Evolutionary conservation across 2,329 filamentous ascomycete species (phyloP).

Genomic region (Achaetomium macrosporum): DNA sequence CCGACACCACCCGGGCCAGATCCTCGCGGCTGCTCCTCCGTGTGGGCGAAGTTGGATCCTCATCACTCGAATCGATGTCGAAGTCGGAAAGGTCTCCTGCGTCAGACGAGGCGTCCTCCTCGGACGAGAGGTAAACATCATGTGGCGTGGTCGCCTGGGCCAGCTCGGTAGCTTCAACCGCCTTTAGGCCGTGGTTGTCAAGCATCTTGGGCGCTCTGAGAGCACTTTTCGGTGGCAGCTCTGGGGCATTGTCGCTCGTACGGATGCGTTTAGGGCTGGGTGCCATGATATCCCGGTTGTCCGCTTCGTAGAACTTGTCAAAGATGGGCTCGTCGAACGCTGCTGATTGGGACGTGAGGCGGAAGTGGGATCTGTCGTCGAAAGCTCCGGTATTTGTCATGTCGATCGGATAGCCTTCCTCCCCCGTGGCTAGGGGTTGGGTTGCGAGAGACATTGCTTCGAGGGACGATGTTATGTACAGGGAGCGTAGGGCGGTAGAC

Average conservation of each 20-base stretch:
- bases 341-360: conserved; percentile 10
- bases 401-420: conserved; percentile 6
- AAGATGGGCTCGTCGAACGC: conserved; percentile 20
- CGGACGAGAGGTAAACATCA: conserved; percentile 58
- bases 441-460: conserved; percentile 20
- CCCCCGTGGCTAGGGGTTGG: conserved; percentile 11
- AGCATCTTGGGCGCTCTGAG: conserved; percentile 44
- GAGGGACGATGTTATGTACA: no score
- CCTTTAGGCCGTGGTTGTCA: conserved; percentile 33
- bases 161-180: conserved; percentile 27
- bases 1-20: conserved; percentile 53
- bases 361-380: conserved; percentile 7
- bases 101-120: conserved; percentile 59
- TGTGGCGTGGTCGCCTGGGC: conserved; percentile 42
- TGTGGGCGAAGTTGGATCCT: conserved; percentile 25
- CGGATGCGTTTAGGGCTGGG: conserved; percentile 14
- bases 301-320: conserved; percentile 21
- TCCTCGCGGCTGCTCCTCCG: conserved; percentile 44
- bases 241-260: conserved; percentile 29
- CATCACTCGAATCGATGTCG: conserved; percentile 35
- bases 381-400: conserved; percentile 12
- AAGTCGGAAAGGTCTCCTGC: conserved; percentile 49
- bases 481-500: no score
- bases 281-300: conserved; percentile 19
- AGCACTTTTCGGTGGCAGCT: conserved; percentile 46